Conservation (phyloP, 116 monocot genomes). For the Phalaenopsis hybrid region DNA sequence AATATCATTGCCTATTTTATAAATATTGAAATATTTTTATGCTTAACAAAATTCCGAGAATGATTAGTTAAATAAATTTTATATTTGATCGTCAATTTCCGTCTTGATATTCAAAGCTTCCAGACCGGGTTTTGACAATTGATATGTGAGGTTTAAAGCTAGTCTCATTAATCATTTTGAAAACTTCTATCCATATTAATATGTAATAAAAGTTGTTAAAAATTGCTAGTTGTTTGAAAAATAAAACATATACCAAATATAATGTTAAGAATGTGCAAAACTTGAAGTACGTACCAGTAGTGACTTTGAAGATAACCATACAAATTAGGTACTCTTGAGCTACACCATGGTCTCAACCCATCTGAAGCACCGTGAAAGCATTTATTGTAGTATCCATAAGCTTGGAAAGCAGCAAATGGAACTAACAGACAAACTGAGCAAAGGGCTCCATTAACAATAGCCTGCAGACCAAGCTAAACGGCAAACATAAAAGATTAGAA, state of each 20-base stretch:
- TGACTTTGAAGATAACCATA: conserved; percentile 89
- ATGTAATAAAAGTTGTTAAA: not conserved
- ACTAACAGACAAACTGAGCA: conserved; percentile 43
- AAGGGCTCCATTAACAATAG: conserved; percentile 25
- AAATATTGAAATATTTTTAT: no score
- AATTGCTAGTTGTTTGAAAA: not conserved
- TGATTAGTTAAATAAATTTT: no score
- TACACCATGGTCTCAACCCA: conserved; percentile 79
- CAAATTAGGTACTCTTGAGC: conserved; percentile 51
- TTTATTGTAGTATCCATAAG: conserved; percentile 71
- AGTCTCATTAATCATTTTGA: not conserved
- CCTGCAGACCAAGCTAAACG: conserved; percentile 47
- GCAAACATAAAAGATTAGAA: conserved; percentile 3
- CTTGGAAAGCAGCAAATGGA: conserved; percentile 74
- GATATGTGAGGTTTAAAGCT: not conserved
- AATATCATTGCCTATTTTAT: no score
- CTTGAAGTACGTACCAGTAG: conserved; percentile 56
- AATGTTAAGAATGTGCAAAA: not conserved
- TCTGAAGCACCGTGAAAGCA: conserved; percentile 28
- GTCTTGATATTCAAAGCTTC: no score
- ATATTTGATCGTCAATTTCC: no score
- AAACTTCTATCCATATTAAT: not conserved
- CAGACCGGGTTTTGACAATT: no score
- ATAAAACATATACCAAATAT: not conserved
- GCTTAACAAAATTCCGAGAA: no score